phyloP scores from a whole-genome alignment of 768 basidiomycete species.

The Macrolepiota dolichaula region DNA sequence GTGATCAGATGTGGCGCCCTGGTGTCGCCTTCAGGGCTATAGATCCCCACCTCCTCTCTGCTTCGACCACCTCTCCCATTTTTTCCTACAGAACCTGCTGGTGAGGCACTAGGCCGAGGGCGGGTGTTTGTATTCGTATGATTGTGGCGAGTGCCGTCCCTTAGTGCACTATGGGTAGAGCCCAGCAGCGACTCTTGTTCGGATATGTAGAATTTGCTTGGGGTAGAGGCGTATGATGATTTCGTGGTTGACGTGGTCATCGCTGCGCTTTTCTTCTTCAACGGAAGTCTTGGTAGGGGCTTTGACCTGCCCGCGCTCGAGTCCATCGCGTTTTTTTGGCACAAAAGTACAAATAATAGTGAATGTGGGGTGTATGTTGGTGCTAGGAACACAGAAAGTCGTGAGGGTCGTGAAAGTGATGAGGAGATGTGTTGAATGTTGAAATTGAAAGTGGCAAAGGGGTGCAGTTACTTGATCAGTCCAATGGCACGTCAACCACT shows the following conservation, averaged over 20 bases:
- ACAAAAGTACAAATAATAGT: background rate
- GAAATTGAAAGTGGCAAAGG: background rate
- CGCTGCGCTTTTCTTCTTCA: background rate
- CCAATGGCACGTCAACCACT: background rate
- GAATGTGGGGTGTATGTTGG: background rate
- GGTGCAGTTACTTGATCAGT: background rate
- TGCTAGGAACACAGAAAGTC: background rate
- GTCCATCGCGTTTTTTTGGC: background rate
- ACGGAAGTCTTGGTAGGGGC: slow-evolving; percentile 1
- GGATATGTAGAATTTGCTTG: slow-evolving; percentile 6
- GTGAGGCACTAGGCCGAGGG: no score
- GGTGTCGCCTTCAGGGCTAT: background rate
- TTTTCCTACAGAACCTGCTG: background rate
- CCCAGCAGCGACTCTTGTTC: background rate
- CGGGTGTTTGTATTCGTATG: no score
- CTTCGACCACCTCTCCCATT: background rate
- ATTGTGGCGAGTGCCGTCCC: background rate
- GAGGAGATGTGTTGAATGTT: background rate
- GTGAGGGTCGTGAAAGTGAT: background rate
- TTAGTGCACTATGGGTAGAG: background rate
- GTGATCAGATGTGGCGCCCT: slow-evolving; percentile 5
- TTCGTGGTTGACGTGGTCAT: background rate
- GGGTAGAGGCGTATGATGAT: slow-evolving; percentile 10
- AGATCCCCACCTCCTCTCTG: background rate
- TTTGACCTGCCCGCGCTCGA: background rate